Base-by-base conservation (phyloP, 768 basidiomycete genomes). In the Trametes punicea region DNA sequence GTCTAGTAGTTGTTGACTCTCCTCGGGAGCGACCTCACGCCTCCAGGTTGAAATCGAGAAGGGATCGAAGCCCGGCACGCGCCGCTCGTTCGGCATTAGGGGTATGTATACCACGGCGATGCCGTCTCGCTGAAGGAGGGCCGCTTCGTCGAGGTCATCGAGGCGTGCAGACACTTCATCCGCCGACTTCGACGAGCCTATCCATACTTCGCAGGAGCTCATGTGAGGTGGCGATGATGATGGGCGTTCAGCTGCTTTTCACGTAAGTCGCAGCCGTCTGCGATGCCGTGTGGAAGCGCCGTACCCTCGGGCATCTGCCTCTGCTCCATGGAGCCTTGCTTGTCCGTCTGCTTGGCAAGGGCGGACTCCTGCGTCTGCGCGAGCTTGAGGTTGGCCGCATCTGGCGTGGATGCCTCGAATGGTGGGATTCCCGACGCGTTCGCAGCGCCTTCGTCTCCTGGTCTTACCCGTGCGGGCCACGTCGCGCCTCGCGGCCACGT, bases 31-130 rank as follows among this genome's bases (percentile, higher is more conserved):
- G 18, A 67, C 62, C 36, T 67, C 66, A 13, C 66, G 58, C 49
- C 64, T 49, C 66, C 66, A 67, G 6, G 66, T 67, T 36, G 66
- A 67, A 48, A 67, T 52, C 15, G 50, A 44, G 46, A 62, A 64
- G 1, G 66, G 66, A 44, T 67, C 66, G 41, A 67, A 67, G 6
- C 61, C 63, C 3, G 66, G 66, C 10, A 62, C 61, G 16, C 40
- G 55, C 2, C 41, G 29, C 25, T 65, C 66, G 39, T 67, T 65
- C 21, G 66, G 61, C 41, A 61, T 56, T 13, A 67, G 60, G 2
- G 66, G 66, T n/a, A 67, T 61, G 42, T 67, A 67, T 1, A 67
- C 66, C 15, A 67, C 57, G 9, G 61, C 61, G 30, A 67, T 64
- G 13, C 66, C 66, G 41, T 67, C 66, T 1, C 64, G 62, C 27